A percentile compares a stretch with the other conserved stretches of the same genome.
Conservation (phyloP, 2,329 filamentous ascomycete species). For the Uncinocarpus reesii region DNA sequence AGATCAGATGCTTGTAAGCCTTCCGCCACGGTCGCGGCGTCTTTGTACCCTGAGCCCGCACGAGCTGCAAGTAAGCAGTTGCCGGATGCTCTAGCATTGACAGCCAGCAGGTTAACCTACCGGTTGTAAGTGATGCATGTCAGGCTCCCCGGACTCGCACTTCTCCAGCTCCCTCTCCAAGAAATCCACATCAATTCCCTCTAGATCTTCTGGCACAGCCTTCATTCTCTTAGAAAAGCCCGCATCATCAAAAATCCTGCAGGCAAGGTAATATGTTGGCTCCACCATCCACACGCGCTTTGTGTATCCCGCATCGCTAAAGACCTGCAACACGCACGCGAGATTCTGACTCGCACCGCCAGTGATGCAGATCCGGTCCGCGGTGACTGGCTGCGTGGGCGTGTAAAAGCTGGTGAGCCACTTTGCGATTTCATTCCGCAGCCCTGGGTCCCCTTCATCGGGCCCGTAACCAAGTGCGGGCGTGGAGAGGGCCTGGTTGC, state of each 20-base stretch:
- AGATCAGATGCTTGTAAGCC: slow-evolving; percentile 78
- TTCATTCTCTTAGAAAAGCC: slow-evolving; percentile 59
- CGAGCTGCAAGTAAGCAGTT: not conserved
- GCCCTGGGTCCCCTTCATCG: slow-evolving; percentile 58
- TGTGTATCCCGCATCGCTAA: slow-evolving; percentile 68
- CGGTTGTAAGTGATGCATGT: slow-evolving; percentile 33
- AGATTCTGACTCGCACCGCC: slow-evolving; percentile 79
- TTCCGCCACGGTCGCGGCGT: slow-evolving; percentile 53
- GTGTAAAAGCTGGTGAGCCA: slow-evolving; percentile 60
- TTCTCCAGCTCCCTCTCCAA: slow-evolving; percentile 44
- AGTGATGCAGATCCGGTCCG: slow-evolving; percentile 63
- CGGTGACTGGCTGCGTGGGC: slow-evolving; percentile 34
- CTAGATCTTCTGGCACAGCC: slow-evolving; percentile 64
- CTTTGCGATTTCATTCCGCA: slow-evolving; percentile 56
- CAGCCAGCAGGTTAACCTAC: slow-evolving; percentile 28
- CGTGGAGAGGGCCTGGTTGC: slow-evolving; percentile 47
- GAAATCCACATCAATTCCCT: slow-evolving; percentile 61
- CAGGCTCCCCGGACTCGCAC: slow-evolving; percentile 39
- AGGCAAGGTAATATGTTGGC: slow-evolving; percentile 76
- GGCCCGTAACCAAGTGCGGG: slow-evolving; percentile 70
- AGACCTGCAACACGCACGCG: slow-evolving; percentile 65
- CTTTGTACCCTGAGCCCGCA: slow-evolving; percentile 37
- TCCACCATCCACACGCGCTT: slow-evolving; percentile 67
- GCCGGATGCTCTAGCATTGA: not conserved
- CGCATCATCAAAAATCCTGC: slow-evolving; percentile 72